phyloP scores from a whole-genome alignment of 2,329 filamentous ascomycete genomes.

The Elsinoe australis region DNA sequence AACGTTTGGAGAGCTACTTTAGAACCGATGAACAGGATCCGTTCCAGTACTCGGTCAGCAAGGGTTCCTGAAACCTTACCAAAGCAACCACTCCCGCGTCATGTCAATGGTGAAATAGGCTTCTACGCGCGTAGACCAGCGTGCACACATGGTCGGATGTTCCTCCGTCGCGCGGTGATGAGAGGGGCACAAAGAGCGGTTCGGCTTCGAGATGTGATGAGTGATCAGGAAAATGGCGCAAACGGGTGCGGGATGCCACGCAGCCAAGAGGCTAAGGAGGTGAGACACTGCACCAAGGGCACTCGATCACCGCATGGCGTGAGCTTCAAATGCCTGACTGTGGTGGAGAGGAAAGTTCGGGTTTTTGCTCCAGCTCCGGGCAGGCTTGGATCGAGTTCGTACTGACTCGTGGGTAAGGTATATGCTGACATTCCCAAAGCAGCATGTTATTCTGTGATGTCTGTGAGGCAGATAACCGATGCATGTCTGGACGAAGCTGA shows the following conservation, averaged over 20 bases:
- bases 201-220: constrained; percentile 7
- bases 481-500: too few relatives aligned
- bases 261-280: too few relatives aligned
- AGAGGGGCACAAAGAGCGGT: neutral
- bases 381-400: too few relatives aligned
- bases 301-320: neutral
- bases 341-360: too few relatives aligned
- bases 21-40: constrained; percentile 9
- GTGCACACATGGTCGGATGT: neutral
- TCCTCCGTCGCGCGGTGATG: neutral
- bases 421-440: too few relatives aligned
- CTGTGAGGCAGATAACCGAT: too few relatives aligned
- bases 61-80: constrained; percentile 8
- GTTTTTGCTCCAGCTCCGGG: too few relatives aligned
- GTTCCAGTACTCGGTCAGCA: constrained; percentile 7
- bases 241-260: too few relatives aligned
- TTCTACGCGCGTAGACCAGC: too few relatives aligned
- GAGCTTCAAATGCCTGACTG: neutral
- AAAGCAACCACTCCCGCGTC: constrained; percentile 1
- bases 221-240: constrained; percentile 6
- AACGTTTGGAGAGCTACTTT: constrained; percentile 1
- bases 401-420: too few relatives aligned
- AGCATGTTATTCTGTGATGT: too few relatives aligned
- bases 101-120: neutral
- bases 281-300: too few relatives aligned